Evolutionary conservation across 2,329 filamentous ascomycete species (phyloP).

Genomic region (Coniosporium tulheliwenetii): DNA sequence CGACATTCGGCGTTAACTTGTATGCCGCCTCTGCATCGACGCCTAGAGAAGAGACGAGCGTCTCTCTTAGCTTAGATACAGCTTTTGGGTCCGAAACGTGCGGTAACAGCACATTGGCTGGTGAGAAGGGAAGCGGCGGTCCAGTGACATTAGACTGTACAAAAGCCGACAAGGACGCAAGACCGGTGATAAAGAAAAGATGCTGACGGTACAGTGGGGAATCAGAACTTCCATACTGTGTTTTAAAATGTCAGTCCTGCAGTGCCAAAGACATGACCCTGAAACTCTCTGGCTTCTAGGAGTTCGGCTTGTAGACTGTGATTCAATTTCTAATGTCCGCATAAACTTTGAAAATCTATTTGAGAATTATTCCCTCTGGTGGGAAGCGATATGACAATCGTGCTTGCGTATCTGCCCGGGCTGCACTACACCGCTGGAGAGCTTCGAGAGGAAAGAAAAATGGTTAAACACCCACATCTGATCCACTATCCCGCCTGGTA

Average conservation of each 20-base stretch:
- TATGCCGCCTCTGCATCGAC: conserved; percentile 82
- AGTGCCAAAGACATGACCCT: too few species aligned
- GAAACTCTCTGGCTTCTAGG: too few species aligned
- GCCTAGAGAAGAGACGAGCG: conserved; percentile 54
- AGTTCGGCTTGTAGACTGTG: too few species aligned
- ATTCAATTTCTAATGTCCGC: too few species aligned
- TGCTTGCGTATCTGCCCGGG: too few species aligned
- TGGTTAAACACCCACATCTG: too few species aligned
- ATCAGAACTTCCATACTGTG: conserved; percentile 7
- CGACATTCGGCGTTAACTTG: conserved; percentile 64
- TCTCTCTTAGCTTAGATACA: conserved; percentile 31
- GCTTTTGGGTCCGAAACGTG: conserved; percentile 18
- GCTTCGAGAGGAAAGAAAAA: too few species aligned
- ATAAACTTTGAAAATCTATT: too few species aligned
- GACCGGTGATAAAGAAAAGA: conserved; percentile 39
- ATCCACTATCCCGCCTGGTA: conserved; percentile 6
- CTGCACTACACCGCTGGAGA: too few species aligned
- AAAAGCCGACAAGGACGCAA: conserved; percentile 62
- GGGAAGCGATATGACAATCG: too few species aligned
- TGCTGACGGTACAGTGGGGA: conserved; percentile 22
- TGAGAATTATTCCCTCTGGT: too few species aligned
- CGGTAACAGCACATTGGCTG: conserved; percentile 34
- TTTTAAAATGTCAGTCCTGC: too few species aligned
- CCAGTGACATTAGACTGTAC: conserved; percentile 80
- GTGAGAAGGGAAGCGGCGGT: conserved; percentile 51